These are phyloP conservation scores for Gypsophila paniculata DNA, from an alignment of 179 eudicot species.

Conservation along the genomic window DNA sequence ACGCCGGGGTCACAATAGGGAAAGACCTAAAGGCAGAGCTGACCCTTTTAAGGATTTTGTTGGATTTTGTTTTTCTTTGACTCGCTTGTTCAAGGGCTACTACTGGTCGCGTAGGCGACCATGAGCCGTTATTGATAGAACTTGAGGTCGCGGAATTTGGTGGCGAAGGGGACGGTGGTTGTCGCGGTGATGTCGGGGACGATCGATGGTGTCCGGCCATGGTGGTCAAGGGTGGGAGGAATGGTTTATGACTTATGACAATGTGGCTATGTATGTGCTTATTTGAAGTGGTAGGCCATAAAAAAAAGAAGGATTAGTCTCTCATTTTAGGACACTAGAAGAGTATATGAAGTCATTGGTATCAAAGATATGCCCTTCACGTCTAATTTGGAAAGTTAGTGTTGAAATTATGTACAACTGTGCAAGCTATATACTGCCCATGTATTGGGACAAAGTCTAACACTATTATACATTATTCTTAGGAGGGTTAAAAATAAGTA, in stretches of 20 bases:
- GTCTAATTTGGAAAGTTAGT: constrained; percentile 3
- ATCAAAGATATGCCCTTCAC: constrained; percentile 2
- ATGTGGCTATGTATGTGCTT: background rate
- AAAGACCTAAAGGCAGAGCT: constrained; percentile 65
- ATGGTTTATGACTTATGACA: background rate
- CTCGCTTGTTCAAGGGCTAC: constrained; percentile 44
- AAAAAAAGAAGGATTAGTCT: background rate
- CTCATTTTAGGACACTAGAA: background rate
- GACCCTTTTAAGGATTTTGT: constrained; percentile 43
- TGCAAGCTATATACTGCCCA: background rate
- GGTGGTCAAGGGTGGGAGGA: background rate
- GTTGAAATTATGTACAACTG: background rate
- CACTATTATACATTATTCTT: background rate
- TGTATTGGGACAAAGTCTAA: background rate
- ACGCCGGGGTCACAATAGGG: constrained; percentile 64
- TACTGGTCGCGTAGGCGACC: constrained; percentile 35
- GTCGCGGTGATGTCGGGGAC: constrained; percentile 9
- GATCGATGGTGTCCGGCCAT: constrained; percentile 32
- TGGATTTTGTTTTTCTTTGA: constrained; percentile 45
- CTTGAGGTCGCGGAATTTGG: constrained; percentile 16
- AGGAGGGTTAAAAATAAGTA: no score
- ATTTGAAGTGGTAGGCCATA: background rate
- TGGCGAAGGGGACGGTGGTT: constrained; percentile 2
- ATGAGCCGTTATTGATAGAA: constrained; percentile 20
- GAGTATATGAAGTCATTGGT: constrained; percentile 16